A percentile compares a stretch with the other conserved stretches of the same genome.
These are phyloP conservation scores for Boechera stricta DNA, from an alignment of 345 rosid species.

Conservation along the genomic window DNA sequence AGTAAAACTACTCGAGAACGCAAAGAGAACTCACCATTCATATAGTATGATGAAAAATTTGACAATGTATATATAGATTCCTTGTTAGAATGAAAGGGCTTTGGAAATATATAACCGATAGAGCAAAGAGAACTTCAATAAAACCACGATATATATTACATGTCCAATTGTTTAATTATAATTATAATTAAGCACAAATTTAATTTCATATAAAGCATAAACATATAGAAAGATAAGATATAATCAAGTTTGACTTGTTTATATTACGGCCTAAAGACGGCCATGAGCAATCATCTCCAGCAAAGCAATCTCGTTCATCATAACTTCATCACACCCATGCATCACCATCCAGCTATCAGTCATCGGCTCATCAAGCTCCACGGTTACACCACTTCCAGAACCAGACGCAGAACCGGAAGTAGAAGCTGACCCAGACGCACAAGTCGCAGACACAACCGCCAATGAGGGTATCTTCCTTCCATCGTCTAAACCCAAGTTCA, in stretches of 20 bases:
- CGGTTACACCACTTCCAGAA: constrained; percentile 25
- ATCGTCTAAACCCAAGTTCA: constrained; percentile 1
- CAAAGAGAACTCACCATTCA: too few species aligned
- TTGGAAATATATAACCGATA: background rate
- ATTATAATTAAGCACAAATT: background rate
- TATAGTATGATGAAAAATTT: too few species aligned
- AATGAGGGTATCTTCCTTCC: background rate
- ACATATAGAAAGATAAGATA: background rate
- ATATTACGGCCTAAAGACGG: constrained; percentile 10
- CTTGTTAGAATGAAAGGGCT: too few species aligned
- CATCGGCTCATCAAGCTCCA: constrained; percentile 37
- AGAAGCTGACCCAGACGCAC: constrained; percentile 29
- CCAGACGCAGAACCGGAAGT: constrained; percentile 23
- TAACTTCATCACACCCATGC: constrained; percentile 47
- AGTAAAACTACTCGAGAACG: too few species aligned
- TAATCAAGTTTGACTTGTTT: background rate
- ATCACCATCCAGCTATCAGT: constrained; percentile 46
- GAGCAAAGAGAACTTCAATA: background rate
- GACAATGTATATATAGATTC: too few species aligned
- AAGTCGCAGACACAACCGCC: background rate
- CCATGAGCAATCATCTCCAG: constrained; percentile 40
- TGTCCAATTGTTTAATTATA: background rate
- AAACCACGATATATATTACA: constrained; percentile 11
- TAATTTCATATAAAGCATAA: constrained; percentile 7
- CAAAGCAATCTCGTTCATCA: constrained; percentile 44